Percentiles rank a stretch among this genome's conserved stretches.
phyloP scores from a whole-genome alignment of 1,139 yeast genomes.

The Candida sanyaensis region DNA sequence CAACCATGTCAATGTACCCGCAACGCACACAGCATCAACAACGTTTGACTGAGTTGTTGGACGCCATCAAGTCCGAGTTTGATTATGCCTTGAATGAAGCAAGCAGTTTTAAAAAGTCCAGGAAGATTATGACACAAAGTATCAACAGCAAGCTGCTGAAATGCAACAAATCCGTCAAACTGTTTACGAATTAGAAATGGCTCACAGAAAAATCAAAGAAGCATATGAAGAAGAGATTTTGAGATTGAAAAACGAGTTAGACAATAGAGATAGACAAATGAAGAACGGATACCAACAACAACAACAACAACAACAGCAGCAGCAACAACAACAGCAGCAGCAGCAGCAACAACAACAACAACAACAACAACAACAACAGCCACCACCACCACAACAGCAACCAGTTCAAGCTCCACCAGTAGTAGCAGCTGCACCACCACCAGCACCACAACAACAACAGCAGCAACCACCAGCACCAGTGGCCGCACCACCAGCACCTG shows the following conservation, averaged over 20 bases:
- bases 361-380: conserved; percentile 17
- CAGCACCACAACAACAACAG: too few species aligned
- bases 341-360: conserved; percentile 12
- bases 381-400: too few species aligned
- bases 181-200: conserved; percentile 90
- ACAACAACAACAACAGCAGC: conserved; percentile 4
- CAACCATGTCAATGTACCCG: conserved; percentile 24
- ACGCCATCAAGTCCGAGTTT: conserved; percentile 90
- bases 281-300: conserved; percentile 15
- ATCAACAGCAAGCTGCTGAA: conserved; percentile 90
- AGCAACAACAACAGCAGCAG: conserved; percentile 11
- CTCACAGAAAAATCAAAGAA: conserved; percentile 93
- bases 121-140: conserved; percentile 89
- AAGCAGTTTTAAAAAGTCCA: conserved; percentile 85
- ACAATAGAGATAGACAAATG: conserved; percentile 63
- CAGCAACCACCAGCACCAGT: conserved; percentile 14
- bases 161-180: conserved; percentile 94
- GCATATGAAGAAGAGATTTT: conserved; percentile 92
- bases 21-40: conserved; percentile 51
- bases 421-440: too few species aligned
- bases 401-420: too few species aligned
- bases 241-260: conserved; percentile 83
- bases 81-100: conserved; percentile 87
- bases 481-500: too few species aligned
- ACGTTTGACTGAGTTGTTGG: conserved; percentile 75